A percentile compares a stretch with the other conserved stretches of the same genome.
These are phyloP conservation scores for Sporisorium sorghi DNA, from an alignment of 1,284 basidiomycete species.

Conservation along the genomic window DNA sequence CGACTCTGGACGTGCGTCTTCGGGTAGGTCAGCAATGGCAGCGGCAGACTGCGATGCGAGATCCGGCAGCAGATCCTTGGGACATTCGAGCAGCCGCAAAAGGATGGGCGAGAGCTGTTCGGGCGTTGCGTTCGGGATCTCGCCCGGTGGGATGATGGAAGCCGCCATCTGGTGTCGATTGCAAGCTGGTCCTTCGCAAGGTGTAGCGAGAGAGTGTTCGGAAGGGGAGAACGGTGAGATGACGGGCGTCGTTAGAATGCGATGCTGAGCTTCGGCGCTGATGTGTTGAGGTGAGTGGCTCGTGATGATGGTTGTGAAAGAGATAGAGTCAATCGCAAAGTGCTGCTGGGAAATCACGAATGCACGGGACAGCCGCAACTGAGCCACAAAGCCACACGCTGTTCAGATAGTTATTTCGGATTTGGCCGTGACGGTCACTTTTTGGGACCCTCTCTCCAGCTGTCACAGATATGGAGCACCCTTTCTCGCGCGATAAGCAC, in stretches of 20 bases:
- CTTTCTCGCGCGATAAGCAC: slow-evolving; percentile 10
- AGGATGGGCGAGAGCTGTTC: slow-evolving; percentile 56
- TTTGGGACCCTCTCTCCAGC: slow-evolving; percentile 13
- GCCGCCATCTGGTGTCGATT: slow-evolving; percentile 9
- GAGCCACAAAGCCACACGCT: background rate
- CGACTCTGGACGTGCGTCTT: slow-evolving; percentile 58
- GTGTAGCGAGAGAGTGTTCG: background rate
- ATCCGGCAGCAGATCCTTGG: slow-evolving; percentile 29
- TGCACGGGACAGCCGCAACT: no score
- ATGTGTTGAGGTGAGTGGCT: background rate
- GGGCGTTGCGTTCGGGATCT: slow-evolving; percentile 53
- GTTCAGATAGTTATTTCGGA: background rate
- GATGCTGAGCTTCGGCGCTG: background rate
- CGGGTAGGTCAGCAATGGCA: slow-evolving; percentile 62
- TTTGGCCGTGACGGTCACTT: background rate
- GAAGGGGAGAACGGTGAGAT: no score
- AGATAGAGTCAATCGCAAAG: no score
- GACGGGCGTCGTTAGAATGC: background rate
- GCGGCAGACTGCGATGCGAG: slow-evolving; percentile 53
- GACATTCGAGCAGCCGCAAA: slow-evolving; percentile 48
- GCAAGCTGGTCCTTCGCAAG: background rate
- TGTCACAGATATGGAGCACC: background rate
- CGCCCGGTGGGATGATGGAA: slow-evolving; percentile 34
- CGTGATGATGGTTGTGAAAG: background rate
- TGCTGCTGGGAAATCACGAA: no score